These are phyloP conservation scores for Gilbertella persicaria DNA, from an alignment of 371 early-diverging fungal genomes.

Conservation along the genomic window DNA sequence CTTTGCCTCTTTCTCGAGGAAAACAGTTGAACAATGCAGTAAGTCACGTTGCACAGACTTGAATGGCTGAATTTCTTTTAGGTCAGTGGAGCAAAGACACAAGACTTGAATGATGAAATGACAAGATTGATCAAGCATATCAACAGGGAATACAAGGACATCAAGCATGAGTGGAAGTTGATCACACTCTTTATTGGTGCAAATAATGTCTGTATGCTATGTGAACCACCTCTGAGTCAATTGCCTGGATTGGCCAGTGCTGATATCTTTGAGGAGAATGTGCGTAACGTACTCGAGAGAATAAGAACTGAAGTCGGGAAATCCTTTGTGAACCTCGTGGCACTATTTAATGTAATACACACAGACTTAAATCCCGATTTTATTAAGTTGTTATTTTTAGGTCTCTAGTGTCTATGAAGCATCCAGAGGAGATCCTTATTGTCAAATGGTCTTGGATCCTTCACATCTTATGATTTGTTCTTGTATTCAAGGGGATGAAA, in stretches of 20 bases:
- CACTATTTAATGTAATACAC: constrained; percentile 55
- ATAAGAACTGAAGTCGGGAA: constrained; percentile 46
- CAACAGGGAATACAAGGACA: constrained; percentile 23
- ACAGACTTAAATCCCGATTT: not conserved
- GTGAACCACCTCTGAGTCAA: constrained; percentile 39
- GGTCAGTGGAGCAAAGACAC: constrained; percentile 60
- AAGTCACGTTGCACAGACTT: constrained; percentile 23
- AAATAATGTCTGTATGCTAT: constrained; percentile 68
- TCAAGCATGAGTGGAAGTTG: constrained; percentile 64
- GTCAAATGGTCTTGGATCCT: constrained; percentile 54
- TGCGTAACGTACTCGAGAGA: constrained; percentile 39
- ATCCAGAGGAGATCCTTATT: constrained; percentile 58
- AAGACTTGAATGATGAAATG: constrained; percentile 37
- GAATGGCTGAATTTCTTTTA: constrained; percentile 5
- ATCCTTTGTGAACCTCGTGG: constrained; percentile 62
- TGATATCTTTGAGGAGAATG: constrained; percentile 49
- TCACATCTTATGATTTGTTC: constrained; percentile 55
- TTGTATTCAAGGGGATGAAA: constrained; percentile 50
- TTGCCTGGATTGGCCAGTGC: constrained; percentile 47
- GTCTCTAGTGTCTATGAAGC: constrained; percentile 60
- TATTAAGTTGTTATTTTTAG: constrained; percentile 19
- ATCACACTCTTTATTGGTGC: constrained; percentile 70
- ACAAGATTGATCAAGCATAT: constrained; percentile 19
- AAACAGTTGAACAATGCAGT: constrained; percentile 67
- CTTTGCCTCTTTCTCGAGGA: constrained; percentile 53